Percentiles rank a stretch among this genome's conserved stretches.
Evolutionary conservation across 2,329 filamentous ascomycete genomes (phyloP).

Genomic region (Calonectria montana): DNA sequence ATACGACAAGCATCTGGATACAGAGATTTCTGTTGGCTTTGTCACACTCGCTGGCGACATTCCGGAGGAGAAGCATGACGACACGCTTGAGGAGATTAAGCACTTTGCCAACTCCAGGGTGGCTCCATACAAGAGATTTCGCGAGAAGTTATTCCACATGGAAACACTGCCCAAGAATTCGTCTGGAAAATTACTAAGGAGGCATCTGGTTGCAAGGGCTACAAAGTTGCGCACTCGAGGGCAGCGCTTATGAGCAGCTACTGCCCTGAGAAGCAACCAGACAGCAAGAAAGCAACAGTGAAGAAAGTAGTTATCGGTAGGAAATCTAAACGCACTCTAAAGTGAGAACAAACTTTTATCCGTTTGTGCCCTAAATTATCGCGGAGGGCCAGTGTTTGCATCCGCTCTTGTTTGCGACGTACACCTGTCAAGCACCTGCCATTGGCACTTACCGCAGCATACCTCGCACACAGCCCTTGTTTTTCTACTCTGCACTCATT

Average conservation of each 20-base stretch:
- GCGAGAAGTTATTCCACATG: constrained; percentile 41
- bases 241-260: constrained; percentile 20
- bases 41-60: constrained; percentile 33
- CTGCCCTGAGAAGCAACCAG: too few relatives aligned
- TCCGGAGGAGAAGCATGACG: not conserved
- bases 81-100: constrained; percentile 32
- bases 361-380: too few relatives aligned
- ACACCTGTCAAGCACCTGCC: not conserved
- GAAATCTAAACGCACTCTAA: too few relatives aligned
- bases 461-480: too few relatives aligned
- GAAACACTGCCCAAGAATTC: constrained; percentile 42
- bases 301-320: too few relatives aligned
- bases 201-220: constrained; percentile 30
- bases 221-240: constrained; percentile 22
- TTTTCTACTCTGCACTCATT: not conserved
- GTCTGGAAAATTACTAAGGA: constrained; percentile 45
- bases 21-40: constrained; percentile 46
- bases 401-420: not conserved
- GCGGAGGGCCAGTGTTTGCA: not conserved
- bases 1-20: constrained; percentile 35
- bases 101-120: constrained; percentile 43
- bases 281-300: too few relatives aligned
- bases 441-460: not conserved
- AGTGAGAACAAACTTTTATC: too few relatives aligned
- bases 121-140: constrained; percentile 44